Evolutionary conservation across 148 eudicot genomes (phyloP).

Genomic region (Pouteria glomerata): DNA sequence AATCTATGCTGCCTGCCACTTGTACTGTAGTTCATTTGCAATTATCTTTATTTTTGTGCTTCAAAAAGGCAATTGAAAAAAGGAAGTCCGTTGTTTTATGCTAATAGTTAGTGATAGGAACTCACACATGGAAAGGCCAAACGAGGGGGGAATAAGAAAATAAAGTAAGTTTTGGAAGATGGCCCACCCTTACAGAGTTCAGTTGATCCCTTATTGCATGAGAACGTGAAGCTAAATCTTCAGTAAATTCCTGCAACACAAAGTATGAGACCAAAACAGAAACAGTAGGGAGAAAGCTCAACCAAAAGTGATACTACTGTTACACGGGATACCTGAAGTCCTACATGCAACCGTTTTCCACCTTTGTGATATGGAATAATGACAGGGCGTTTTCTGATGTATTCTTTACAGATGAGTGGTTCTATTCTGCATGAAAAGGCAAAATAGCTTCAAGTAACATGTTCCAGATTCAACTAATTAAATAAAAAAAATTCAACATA

Average conservation of each 20-base stretch:
- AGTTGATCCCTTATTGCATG: slow-evolving; percentile 49
- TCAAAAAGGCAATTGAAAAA: not conserved
- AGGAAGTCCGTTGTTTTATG: not conserved
- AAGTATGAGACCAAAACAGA: slow-evolving; percentile 16
- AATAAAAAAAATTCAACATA: slow-evolving; percentile 1
- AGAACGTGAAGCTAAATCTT: slow-evolving; percentile 64
- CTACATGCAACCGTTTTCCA: slow-evolving; percentile 89
- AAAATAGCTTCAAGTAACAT: slow-evolving; percentile 6
- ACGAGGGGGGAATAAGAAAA: not conserved
- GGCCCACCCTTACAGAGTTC: slow-evolving; percentile 55
- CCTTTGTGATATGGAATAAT: slow-evolving; percentile 94
- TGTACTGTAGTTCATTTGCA: not conserved
- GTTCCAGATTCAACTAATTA: not conserved
- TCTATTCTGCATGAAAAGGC: slow-evolving; percentile 59
- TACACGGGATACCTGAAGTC: slow-evolving; percentile 55
- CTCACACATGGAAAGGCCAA: not conserved
- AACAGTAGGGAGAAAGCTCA: slow-evolving; percentile 2
- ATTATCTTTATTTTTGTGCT: not conserved
- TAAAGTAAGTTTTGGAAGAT: not conserved
- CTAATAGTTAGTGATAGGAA: not conserved
- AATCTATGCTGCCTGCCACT: not conserved
- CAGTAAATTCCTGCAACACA: slow-evolving; percentile 70
- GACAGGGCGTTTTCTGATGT: slow-evolving; percentile 65
- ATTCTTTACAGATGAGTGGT: slow-evolving; percentile 86
- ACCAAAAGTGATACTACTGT: not conserved